Evolutionary conservation across 768 basidiomycete species (phyloP).

Genomic region (Podaxis mareebaensis): DNA sequence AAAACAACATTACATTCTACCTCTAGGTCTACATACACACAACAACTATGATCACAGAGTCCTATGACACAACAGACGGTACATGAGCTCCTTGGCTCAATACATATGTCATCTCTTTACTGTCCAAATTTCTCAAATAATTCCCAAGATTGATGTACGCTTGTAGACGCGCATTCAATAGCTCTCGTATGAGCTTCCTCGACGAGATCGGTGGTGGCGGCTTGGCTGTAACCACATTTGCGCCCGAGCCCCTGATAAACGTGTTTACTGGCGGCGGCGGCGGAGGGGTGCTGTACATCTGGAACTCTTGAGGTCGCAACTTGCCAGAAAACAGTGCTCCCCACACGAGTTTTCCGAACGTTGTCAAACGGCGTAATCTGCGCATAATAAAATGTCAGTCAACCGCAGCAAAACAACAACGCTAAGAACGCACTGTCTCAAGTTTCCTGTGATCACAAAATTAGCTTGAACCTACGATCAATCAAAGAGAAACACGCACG

Average conservation of each 20-base stretch:
- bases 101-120: constrained; percentile 22
- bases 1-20: background rate
- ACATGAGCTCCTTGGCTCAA: constrained; percentile 23
- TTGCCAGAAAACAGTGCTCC: constrained; percentile 33
- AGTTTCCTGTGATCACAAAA: constrained; percentile 28
- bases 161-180: constrained; percentile 33
- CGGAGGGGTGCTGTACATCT: constrained; percentile 37
- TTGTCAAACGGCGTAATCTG: constrained; percentile 35
- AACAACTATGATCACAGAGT: background rate
- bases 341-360: constrained; percentile 38
- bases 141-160: constrained; percentile 25
- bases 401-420: background rate
- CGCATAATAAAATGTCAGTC: constrained; percentile 4
- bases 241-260: constrained; percentile 35
- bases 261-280: constrained; percentile 40
- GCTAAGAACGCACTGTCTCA: constrained; percentile 29
- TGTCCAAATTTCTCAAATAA: constrained; percentile 22
- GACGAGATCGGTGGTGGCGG: constrained; percentile 24
- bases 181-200: constrained; percentile 28
- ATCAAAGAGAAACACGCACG: constrained; percentile 20
- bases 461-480: background rate
- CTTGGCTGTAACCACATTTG: constrained; percentile 16
- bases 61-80: constrained; percentile 10
- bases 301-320: constrained; percentile 26
- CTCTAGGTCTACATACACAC: background rate